Evolutionary conservation across 2,329 filamentous ascomycete genomes (phyloP).

Genomic region (Hortaea werneckii): DNA sequence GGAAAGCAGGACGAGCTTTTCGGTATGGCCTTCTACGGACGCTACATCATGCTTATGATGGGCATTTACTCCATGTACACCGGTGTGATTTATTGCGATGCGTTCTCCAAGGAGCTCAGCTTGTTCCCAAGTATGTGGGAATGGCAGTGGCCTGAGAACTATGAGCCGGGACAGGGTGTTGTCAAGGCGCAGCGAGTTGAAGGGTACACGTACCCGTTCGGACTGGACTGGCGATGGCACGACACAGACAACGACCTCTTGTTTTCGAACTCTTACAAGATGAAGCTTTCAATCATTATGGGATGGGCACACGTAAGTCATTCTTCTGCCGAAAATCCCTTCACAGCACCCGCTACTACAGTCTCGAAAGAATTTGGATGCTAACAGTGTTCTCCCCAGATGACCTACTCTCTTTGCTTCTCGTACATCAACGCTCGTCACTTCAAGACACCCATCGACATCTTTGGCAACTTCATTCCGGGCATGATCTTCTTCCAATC

Average conservation of each 20-base stretch:
- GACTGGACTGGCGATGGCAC: slow-evolving; percentile 94
- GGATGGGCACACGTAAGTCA: slow-evolving; percentile 72
- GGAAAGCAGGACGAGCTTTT: slow-evolving; percentile 97
- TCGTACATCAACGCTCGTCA: slow-evolving; percentile 87
- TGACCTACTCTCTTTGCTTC: slow-evolving; percentile 95
- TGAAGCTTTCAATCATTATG: slow-evolving; percentile 97
- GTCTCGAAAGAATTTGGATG: background rate
- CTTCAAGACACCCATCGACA: slow-evolving; percentile 90
- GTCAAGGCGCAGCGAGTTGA: slow-evolving; percentile 56
- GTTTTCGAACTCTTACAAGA: slow-evolving; percentile 98
- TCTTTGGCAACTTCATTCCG: slow-evolving; percentile 94
- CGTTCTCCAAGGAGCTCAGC: slow-evolving; percentile 87
- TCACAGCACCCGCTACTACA: background rate
- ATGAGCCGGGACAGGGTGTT: slow-evolving; percentile 27
- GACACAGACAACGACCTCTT: slow-evolving; percentile 88
- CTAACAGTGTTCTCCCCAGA: slow-evolving; percentile 32
- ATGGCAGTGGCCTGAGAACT: slow-evolving; percentile 59
- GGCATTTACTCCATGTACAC: slow-evolving; percentile 94
- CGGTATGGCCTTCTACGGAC: slow-evolving; percentile 96
- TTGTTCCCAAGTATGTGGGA: slow-evolving; percentile 86
- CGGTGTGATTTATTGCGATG: slow-evolving; percentile 93
- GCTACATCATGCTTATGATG: slow-evolving; percentile 98
- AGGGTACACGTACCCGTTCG: slow-evolving; percentile 85
- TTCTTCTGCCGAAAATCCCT: too few species aligned
- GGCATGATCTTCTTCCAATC: slow-evolving; percentile 99